phyloP scores from a whole-genome alignment of 2,329 filamentous ascomycete genomes.

The Aquanectria penicillioides region DNA sequence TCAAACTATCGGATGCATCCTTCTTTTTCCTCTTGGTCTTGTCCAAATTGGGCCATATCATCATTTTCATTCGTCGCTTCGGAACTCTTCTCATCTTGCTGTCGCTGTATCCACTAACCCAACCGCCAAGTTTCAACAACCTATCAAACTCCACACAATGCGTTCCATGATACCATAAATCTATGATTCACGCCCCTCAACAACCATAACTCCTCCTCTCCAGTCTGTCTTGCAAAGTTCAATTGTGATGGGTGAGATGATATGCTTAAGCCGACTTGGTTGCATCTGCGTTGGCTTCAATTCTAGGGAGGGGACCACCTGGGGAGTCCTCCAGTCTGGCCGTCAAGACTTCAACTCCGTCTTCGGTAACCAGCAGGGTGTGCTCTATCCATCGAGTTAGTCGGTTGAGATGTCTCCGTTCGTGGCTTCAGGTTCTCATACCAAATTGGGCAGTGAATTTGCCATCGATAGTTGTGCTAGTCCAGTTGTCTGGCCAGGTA shows the following conservation, averaged over 20 bases:
- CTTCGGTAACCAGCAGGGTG: conserved; percentile 83
- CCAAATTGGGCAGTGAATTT: conserved; percentile 92
- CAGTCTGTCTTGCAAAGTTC: no score
- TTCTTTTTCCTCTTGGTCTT: not conserved
- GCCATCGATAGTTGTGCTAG: conserved; percentile 91
- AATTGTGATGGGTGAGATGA: no score
- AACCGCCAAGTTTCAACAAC: not conserved
- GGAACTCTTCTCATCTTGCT: not conserved
- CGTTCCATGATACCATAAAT: conserved; percentile 12
- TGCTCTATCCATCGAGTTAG: conserved; percentile 67
- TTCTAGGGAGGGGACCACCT: conserved; percentile 75
- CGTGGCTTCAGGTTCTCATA: conserved; percentile 53
- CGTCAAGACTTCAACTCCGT: conserved; percentile 83
- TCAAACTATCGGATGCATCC: not conserved
- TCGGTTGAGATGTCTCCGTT: not conserved
- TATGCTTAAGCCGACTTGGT: conserved; percentile 7
- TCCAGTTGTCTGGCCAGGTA: conserved; percentile 99
- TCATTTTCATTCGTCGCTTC: not conserved
- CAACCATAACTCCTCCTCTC: not conserved
- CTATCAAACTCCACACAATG: conserved; percentile 13
- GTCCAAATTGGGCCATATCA: no score
- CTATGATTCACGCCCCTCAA: not conserved
- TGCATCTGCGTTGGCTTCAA: conserved; percentile 40
- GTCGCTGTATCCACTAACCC: not conserved
- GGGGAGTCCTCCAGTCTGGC: conserved; percentile 78